Conservation (phyloP, 1,139 yeast species). For the Hemisphaericaspora xylanilytica region DNA sequence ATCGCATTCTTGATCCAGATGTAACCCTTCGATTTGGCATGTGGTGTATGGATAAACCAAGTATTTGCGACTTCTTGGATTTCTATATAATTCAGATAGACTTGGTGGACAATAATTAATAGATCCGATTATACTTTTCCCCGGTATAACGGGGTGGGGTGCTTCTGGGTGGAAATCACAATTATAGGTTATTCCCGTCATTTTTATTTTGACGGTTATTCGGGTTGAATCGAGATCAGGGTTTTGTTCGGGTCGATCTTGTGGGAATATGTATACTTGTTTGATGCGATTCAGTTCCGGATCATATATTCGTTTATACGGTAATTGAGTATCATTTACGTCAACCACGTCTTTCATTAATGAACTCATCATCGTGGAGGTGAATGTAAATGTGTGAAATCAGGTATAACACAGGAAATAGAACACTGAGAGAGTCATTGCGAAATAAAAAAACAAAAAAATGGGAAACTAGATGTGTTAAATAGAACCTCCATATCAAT, state of each 20-base stretch:
- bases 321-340: slow-evolving; percentile 14
- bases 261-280: slow-evolving; percentile 31
- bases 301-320: slow-evolving; percentile 32
- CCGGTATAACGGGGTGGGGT: slow-evolving; percentile 11
- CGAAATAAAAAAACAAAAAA: no score
- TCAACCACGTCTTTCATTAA: background rate
- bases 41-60: slow-evolving; percentile 37
- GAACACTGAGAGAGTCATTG: no score
- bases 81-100: background rate
- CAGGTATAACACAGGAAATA: no score
- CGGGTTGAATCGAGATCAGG: slow-evolving; percentile 16
- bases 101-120: slow-evolving; percentile 2
- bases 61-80: slow-evolving; percentile 20
- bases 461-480: no score
- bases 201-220: slow-evolving; percentile 29
- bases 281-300: slow-evolving; percentile 18
- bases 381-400: no score
- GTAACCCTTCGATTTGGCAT: slow-evolving; percentile 10
- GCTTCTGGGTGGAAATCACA: slow-evolving; percentile 19
- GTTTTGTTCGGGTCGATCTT: slow-evolving; percentile 2
- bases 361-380: no score
- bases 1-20: slow-evolving; percentile 18
- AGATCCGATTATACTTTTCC: slow-evolving; percentile 13
- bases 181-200: slow-evolving; percentile 29
- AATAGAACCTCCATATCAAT: no score